Base-by-base conservation (phyloP, 2,329 filamentous ascomycete species). In the Penicillium olsonii region DNA sequence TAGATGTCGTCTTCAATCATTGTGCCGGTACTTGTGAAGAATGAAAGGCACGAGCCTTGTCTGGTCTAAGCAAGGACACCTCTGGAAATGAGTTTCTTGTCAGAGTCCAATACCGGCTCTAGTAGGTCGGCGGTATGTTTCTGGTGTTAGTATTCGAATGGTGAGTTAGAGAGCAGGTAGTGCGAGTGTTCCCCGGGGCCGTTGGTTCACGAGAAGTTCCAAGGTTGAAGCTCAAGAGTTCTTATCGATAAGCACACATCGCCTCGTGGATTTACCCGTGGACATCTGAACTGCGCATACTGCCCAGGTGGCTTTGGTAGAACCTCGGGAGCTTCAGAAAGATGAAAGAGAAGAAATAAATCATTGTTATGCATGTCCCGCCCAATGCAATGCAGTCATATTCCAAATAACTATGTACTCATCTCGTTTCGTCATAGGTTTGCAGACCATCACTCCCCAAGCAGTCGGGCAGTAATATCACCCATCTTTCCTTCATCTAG, bases 1-100 rank as follows among this genome's bases (percentile, higher is more conserved):
- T 97, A 99, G 47, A 92, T 80, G 59, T 90, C 88, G 73, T 99
- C 94, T 80, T 99, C 94, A 54, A 84, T 88, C 83, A 95, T 89
- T 53, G 38, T 71, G 57, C 18, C 19, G 31, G 39, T 33, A n/a
- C 37, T 42, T 18, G 14, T 14, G 18, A 44, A 27, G 19, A 15
- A n/a, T 31, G 11, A 19, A 37, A 37, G 24, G 45, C 38, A 22
- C 7, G 39, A 37, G 35, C 22, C n/a, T 19, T 31, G 12, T 12
- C n/a, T n/a, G 22, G 18, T 4, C 14, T 14, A 43, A 43, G 53
- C 48, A 29, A 12, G 31, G 26, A 19, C n/a, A 7, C 31, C 14
- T 11, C 27, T 19, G 22, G 22, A 8, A 24, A 5, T 8, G 22
- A n/a, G n/a, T n/a, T n/a, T n/a, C n/a, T n/a, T n/a, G n/a, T n/a